Evolutionary conservation across 495 filamentous ascomycete genomes (phyloP), one percentile per base, ranked within the genome.

Genomic region (Xylaria cubensis): DNA sequence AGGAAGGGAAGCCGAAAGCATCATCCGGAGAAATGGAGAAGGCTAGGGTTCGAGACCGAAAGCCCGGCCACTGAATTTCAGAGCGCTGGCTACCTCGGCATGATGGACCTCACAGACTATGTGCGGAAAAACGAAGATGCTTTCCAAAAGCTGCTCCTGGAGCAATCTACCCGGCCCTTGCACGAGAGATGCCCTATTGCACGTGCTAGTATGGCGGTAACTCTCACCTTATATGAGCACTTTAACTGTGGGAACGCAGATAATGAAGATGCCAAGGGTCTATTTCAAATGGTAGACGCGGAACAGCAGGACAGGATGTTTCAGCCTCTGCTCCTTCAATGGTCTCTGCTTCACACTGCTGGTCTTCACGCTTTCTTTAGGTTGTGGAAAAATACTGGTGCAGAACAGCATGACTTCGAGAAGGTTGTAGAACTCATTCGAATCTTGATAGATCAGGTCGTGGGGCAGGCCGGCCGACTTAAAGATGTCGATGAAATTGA

Each of bases 41-140:
- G 95, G 53, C 80, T 99, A 46, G 96, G 96, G 3, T 99, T 99
- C 76, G 92, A 96, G 80, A 91, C 93, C 0, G 97, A 98, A 78
- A 92, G 87, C 70, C 96, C 96, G 12, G 90, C 90, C 0, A 82
- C 85, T 73, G 96, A 98, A 74, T 98, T 99, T 80, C 90, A 94
- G 3, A 86, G 89, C 32, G 90, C 91, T 21, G 96, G 96, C 2
- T 98, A 95, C 78, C 81, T 99, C 53, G 96, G 97, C 26, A 93
- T 99, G 90, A 97, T 98, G 94, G 96, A 99, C 80, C 78, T 98
- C 76, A 94, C 93, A 8, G 94, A 98, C 80, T 99, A 93, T 79
- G 93, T 97, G 62, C 87, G 91, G 74, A 97, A 93, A 77, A 90
- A 97, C 73, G 93, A 97, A 77, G 94, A 98, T 78, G 89, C 90